Conservation (phyloP, 169 alveolate genomes). For the Cryptosporidium sp. region DNA sequence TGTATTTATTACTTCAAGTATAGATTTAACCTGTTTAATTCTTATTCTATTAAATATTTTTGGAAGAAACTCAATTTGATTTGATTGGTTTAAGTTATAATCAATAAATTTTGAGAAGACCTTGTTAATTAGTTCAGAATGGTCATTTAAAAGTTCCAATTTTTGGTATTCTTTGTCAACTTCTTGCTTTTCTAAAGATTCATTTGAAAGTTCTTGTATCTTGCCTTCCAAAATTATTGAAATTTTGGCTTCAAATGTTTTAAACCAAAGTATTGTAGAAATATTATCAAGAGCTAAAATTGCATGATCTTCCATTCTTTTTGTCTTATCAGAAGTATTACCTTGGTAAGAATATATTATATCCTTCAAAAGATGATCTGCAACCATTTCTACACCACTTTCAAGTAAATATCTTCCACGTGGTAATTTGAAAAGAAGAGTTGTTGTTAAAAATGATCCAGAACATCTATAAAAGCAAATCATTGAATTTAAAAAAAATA, state of each 20-base stretch:
- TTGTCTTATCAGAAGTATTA: neutral
- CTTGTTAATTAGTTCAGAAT: slow-evolving; percentile 11
- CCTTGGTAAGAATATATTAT: neutral
- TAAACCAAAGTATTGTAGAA: slow-evolving; percentile 48
- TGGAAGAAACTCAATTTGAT: neutral
- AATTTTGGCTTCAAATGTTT: slow-evolving; percentile 14
- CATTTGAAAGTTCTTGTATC: neutral
- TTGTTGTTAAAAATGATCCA: slow-evolving; percentile 40
- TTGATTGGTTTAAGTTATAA: neutral
- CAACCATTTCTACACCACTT: slow-evolving; percentile 28
- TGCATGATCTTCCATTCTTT: neutral
- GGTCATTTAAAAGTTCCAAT: slow-evolving; percentile 18
- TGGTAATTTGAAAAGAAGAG: slow-evolving; percentile 50
- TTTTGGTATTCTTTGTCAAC: slow-evolving; percentile 43
- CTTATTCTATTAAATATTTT: neutral
- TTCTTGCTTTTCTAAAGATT: slow-evolving; percentile 19
- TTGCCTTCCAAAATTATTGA: slow-evolving; percentile 19
- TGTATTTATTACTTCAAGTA: slow-evolving; percentile 24
- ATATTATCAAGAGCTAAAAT: slow-evolving; percentile 16
- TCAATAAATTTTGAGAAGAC: slow-evolving; percentile 3
- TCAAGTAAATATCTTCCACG: slow-evolving; percentile 51
- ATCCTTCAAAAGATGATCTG: neutral
- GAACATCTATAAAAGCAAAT: slow-evolving; percentile 71
- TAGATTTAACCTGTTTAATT: slow-evolving; percentile 6
- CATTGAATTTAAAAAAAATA: slow-evolving; percentile 29